Evolutionary conservation across 768 basidiomycete species (phyloP), one percentile per base, ranked within the genome.

Genomic region (Strobilomyces echinocephalus): DNA sequence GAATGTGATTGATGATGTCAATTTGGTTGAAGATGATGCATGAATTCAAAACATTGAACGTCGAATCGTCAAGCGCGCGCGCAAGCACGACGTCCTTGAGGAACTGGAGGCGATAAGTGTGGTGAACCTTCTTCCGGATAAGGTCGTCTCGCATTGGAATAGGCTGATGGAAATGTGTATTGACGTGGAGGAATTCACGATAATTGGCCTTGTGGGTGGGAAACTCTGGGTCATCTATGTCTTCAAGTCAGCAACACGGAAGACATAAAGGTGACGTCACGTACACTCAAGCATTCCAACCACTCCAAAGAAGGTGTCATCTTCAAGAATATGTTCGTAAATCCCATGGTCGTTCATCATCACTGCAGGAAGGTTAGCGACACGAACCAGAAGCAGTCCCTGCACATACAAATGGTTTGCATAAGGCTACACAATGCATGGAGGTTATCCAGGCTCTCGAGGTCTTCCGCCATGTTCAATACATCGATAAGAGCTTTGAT

Each of bases 21-120:
- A 95, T 93, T 69, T 99, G 95, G 73, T 98, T 97, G 80, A 95
- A 98, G 66, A 97, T 92, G 69, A 99, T 93, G 72, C 91, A 91
- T 2, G 92, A 94, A 72, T 94, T 97, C 65, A 98, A 82, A 62
- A 97, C 91, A 64, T 92, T 93, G 79, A 97, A 95, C 0, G 95
- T 97, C 2, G 91, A 88, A 69, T 99, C 97, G 63, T 99, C 97
- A 46, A 97, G 81, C 1, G 87, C 86, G 16, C 97, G 87, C 1
- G 94, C 92, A 46, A 99, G 88, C 39, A 99, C 92, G 54, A 99
- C 95, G 68, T 99, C 97, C 69, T 97, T 98, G 64, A 99, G 86
- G 72, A 93, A 98, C 65, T 93, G 92, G 8, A 99, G 80, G 18
- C 97, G 91, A 69, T 97, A 97, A 3, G 94, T 97, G 66, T 97